Percentiles rank a stretch among this genome's conserved stretches.
Evolutionary conservation across 192 early-diverging fungal species (phyloP).

Genomic region (Gorgonomyces haynaldii): DNA sequence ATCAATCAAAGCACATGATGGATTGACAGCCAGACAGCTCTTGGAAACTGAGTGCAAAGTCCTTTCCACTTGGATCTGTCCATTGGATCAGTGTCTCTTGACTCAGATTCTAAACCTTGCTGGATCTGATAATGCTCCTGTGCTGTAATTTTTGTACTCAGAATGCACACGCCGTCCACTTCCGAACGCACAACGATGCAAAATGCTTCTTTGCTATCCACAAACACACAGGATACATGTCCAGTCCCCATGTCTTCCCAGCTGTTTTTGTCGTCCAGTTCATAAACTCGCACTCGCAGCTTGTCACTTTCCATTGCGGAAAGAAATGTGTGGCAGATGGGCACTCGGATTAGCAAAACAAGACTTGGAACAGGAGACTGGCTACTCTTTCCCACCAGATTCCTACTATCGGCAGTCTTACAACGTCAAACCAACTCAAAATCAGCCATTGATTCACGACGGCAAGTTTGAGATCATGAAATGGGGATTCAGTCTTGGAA

Average conservation of each 20-base stretch:
- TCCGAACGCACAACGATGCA: constrained; percentile 30
- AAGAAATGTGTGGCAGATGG: too few relatives aligned
- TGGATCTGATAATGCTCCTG: constrained; percentile 74
- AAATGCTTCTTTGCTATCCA: constrained; percentile 14
- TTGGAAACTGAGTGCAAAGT: constrained; percentile 90
- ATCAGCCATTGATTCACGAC: too few relatives aligned
- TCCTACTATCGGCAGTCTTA: too few relatives aligned
- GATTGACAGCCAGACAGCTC: constrained; percentile 74
- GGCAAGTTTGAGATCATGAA: too few relatives aligned
- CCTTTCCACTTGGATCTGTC: constrained; percentile 61
- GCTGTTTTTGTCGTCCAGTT: constrained; percentile 48
- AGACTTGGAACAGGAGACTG: too few relatives aligned
- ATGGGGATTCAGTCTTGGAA: too few relatives aligned
- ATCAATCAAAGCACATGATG: constrained; percentile 49
- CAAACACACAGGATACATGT: constrained; percentile 45
- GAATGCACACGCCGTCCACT: constrained; percentile 26
- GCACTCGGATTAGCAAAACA: too few relatives aligned
- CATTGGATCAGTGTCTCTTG: constrained; percentile 86
- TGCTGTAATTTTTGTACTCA: constrained; percentile 63
- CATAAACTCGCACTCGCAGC: constrained; percentile 75
- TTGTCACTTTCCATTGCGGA: too few relatives aligned
- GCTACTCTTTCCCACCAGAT: too few relatives aligned
- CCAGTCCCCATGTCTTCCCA: constrained; percentile 87
- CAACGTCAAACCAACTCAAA: too few relatives aligned
- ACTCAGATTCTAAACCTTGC: constrained; percentile 52